phyloP scores from a whole-genome alignment of 768 basidiomycete genomes.

The Rhodotorula babjevae region DNA sequence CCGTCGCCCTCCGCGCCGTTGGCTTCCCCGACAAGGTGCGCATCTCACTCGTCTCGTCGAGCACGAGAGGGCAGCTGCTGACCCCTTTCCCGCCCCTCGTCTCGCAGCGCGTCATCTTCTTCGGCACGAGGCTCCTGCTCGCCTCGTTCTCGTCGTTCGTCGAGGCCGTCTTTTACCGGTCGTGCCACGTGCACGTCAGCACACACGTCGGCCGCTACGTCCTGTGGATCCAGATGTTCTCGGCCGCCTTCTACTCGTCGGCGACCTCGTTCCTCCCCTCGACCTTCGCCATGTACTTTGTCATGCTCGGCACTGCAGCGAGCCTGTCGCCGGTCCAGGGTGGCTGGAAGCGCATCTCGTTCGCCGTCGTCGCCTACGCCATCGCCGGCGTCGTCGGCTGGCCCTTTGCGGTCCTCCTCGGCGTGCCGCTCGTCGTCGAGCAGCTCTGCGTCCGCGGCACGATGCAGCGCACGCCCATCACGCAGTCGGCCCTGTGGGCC shows the following conservation, averaged over 20 bases:
- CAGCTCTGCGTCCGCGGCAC: constrained; percentile 54
- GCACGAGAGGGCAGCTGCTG: too few relatives aligned
- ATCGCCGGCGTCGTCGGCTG: constrained; percentile 84
- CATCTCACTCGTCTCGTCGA: too few relatives aligned
- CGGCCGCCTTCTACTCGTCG: constrained; percentile 93
- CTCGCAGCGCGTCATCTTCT: constrained; percentile 75
- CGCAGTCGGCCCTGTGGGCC: constrained; percentile 52
- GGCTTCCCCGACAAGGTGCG: constrained; percentile 66
- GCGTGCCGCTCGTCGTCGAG: constrained; percentile 83
- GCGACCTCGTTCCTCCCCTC: constrained; percentile 88
- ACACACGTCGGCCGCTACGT: constrained; percentile 88
- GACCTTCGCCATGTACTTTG: constrained; percentile 88
- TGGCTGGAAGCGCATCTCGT: constrained; percentile 53
- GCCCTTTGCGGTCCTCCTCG: constrained; percentile 87
- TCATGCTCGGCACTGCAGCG: constrained; percentile 70
- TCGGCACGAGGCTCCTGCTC: constrained; percentile 74
- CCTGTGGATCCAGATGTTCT: constrained; percentile 76
- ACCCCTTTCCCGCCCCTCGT: too few relatives aligned
- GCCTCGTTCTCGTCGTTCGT: constrained; percentile 67
- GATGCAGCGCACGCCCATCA: constrained; percentile 33
- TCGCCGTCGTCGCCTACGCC: constrained; percentile 65
- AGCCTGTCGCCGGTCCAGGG: constrained; percentile 47
- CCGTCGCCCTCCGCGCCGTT: constrained; percentile 57
- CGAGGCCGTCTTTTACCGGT: constrained; percentile 77
- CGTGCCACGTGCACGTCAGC: constrained; percentile 74